Conservation (phyloP, 139 green algal genomes). For the Diplosphaera chodatii region DNA sequence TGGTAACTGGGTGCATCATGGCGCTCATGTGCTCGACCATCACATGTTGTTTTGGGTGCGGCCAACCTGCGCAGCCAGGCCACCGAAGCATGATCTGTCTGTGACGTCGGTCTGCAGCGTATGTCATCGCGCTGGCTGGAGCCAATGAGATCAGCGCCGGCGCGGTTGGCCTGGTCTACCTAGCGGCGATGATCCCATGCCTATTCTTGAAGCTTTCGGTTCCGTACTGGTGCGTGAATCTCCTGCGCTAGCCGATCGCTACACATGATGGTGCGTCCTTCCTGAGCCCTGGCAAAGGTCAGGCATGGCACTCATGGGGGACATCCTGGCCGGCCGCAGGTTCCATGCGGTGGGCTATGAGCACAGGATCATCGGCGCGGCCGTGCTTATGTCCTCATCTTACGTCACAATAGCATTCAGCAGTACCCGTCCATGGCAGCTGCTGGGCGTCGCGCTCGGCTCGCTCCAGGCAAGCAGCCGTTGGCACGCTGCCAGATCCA, state of each 20-base stretch:
- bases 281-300: too few relatives aligned
- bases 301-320: too few relatives aligned
- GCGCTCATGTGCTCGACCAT: too few relatives aligned
- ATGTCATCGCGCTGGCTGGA: slow-evolving; percentile 58
- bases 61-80: too few relatives aligned
- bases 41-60: too few relatives aligned
- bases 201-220: slow-evolving; percentile 45
- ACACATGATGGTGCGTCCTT: too few relatives aligned
- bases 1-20: background rate
- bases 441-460: slow-evolving; percentile 46
- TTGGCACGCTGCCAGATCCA: too few relatives aligned
- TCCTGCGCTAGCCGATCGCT: too few relatives aligned
- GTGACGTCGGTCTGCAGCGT: too few relatives aligned
- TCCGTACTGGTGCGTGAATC: slow-evolving; percentile 21
- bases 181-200: slow-evolving; percentile 42
- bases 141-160: slow-evolving; percentile 43
- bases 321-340: slow-evolving; percentile 27
- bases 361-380: slow-evolving; percentile 19
- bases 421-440: slow-evolving; percentile 20
- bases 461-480: slow-evolving; percentile 30
- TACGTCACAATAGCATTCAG: slow-evolving; percentile 39
- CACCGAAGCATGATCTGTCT: too few relatives aligned
- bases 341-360: slow-evolving; percentile 44
- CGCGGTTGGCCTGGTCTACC: slow-evolving; percentile 55
- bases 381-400: slow-evolving; percentile 34